Evolutionary conservation across 2,329 filamentous ascomycete genomes (phyloP), one percentile per base, ranked within the genome.

Genomic region (Cercospora zeae-maydis): DNA sequence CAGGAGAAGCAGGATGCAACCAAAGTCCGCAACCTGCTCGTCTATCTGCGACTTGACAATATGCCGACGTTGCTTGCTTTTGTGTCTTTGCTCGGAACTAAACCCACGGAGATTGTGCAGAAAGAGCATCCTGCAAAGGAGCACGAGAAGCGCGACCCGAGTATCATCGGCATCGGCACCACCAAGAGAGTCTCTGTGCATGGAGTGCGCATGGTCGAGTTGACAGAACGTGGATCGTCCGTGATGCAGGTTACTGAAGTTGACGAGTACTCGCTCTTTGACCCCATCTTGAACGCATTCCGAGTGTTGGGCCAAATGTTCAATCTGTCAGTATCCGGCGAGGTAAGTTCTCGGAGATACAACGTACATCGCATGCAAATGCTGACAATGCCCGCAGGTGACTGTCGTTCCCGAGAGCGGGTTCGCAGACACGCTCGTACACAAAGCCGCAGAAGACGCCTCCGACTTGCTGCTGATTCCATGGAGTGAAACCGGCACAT

Each of bases 181-280:
- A 42, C 47, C 36, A 67, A 57, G 53, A 56, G 58, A 49, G 63
- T 66, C 19, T 33, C 47, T 36, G 88, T 92, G 0, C 91, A 96
- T 70, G 93, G 92, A 33, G 79, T 96, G n/a, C 89, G 93, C 13
- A 83, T 98, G 14, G 78, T 96, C 54, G 91, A 96, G 73, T 84
- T 98, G 11, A 96, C 91, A 0, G 93, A 97, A 70, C 92, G 93
- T 83, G 90, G 91, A 45, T 97, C 93, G 0, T 93, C 92, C 16
- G 93, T 97, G 70, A 98, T 98, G 93, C 89, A 91, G 70, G 91
- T 96, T 10, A 88, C 92, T 0, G 92, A 96, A 72, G 83, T 88
- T 2, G 89, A 92, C 39, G 91, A 95, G 54, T 84, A 77, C 76
- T 79, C 71, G 71, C 81, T 74, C 67, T 81, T 69, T 68, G 93